Evolutionary conservation across 257 asterid genomes (phyloP), one percentile per base, ranked within the genome.

Genomic region (Plectranthus barbatus): DNA sequence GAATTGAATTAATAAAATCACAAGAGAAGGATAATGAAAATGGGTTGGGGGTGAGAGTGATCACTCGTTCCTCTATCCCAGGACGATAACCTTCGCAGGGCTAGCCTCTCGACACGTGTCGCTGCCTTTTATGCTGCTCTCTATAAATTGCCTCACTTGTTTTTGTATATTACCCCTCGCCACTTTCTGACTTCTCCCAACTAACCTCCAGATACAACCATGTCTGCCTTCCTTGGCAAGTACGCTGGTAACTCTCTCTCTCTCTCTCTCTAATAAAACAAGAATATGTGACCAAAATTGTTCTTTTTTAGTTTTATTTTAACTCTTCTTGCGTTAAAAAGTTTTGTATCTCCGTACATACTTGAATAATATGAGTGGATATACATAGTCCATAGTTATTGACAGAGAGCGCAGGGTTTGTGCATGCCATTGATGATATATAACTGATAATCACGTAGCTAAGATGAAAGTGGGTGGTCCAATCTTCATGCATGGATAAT

Each of bases 141-240:
- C 62, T 54, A 60, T 72, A 79, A 69, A 76, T 65, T 7, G 62
- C 67, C 37, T 26, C 31, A 66, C 45, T 60, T 12, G 70, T 19
- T 29, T 49, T 44, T 69, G 50, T 4, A 57, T 56, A 67, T 14
- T 58, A 54, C 63, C 67, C 68, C n/a, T 47, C 6, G 26, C 21
- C 20, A 7, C 19, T 19, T 2, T 34, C 39, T 34, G 7, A 12
- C 11, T 3, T 50, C 39, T 53, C 11, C 60, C 53, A n/a, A 60
- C 56, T 37, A 39, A 10, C 20, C 41, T 29, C 3, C 55, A 19
- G 31, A 26, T 13, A 4, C 37, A 69, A 50, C 72, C 79, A 90
- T 90, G 97, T 90, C 95, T 51, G 94, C 97, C 80, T 86, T 84
- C 60, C 79, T 86, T 7, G 95, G 95, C 31, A 90, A 90, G 63